phyloP scores from a whole-genome alignment of 2,329 filamentous ascomycete species.

The Capronia americana region DNA sequence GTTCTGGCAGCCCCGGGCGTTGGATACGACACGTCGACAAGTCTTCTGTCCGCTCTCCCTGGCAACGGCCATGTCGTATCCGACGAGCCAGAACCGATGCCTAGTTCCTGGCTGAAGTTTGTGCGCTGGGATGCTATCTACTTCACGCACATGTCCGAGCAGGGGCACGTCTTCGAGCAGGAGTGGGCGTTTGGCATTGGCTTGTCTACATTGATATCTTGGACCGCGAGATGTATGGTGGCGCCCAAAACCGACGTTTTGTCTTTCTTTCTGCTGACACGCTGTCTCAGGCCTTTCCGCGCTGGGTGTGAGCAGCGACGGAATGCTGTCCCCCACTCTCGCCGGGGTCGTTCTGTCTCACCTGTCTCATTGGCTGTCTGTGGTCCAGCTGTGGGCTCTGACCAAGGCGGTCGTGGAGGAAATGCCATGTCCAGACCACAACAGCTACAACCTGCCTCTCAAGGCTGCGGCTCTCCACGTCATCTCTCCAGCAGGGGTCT shows the following conservation, averaged over 20 bases:
- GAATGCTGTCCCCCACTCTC: slow-evolving; percentile 43
- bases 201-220: slow-evolving; percentile 43
- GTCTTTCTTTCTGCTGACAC: slow-evolving; percentile 14
- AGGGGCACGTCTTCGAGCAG: slow-evolving; percentile 66
- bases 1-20: slow-evolving; percentile 60
- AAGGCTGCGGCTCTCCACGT: slow-evolving; percentile 76
- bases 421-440: slow-evolving; percentile 42
- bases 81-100: slow-evolving; percentile 32
- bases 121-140: slow-evolving; percentile 69
- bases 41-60: slow-evolving; percentile 51
- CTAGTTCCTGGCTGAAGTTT: slow-evolving; percentile 51
- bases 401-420: slow-evolving; percentile 28
- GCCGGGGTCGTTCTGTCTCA: slow-evolving; percentile 73
- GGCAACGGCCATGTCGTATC: neutral
- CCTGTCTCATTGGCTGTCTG: slow-evolving; percentile 76
- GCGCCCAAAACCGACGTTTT: neutral
- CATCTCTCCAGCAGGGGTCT: slow-evolving; percentile 84
- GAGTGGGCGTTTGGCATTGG: slow-evolving; percentile 71
- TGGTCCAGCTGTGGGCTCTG: slow-evolving; percentile 65
- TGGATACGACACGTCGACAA: slow-evolving; percentile 69
- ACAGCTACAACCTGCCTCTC: slow-evolving; percentile 65
- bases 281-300: slow-evolving; percentile 6
- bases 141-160: slow-evolving; percentile 60
- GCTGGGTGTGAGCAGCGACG: neutral
- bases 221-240: slow-evolving; percentile 36